Conservation (phyloP, 371 early-diverging fungal species). For the Mortierella sp. region DNA sequence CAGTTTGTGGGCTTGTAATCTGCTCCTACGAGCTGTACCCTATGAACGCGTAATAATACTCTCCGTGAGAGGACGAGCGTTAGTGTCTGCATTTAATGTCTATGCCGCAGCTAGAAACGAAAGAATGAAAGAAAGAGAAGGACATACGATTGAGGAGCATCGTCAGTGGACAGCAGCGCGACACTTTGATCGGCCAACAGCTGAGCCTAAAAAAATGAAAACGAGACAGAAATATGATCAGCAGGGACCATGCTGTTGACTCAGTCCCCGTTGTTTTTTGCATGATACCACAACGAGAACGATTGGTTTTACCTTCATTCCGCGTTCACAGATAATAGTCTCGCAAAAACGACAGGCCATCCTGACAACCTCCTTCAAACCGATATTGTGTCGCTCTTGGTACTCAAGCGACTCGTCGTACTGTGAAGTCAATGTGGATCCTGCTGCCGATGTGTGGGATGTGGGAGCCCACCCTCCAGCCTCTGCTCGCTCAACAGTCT, state of each 20-base stretch:
- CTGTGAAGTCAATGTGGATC: not conserved
- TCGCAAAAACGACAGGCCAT: slow-evolving; percentile 68
- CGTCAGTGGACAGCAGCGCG: slow-evolving; percentile 88
- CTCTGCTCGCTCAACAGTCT: slow-evolving; percentile 36
- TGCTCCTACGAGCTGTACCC: slow-evolving; percentile 84
- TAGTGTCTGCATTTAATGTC: not conserved
- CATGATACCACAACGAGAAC: too few species aligned
- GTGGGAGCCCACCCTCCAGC: slow-evolving; percentile 28
- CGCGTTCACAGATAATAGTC: slow-evolving; percentile 75
- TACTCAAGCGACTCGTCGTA: not conserved
- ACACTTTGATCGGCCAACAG: slow-evolving; percentile 88
- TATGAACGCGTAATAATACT: slow-evolving; percentile 23
- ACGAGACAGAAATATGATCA: not conserved
- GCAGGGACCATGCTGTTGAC: not conserved
- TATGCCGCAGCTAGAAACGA: not conserved
- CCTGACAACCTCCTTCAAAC: slow-evolving; percentile 49
- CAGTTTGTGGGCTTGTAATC: slow-evolving; percentile 93
- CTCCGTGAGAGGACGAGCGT: not conserved
- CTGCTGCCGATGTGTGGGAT: not conserved
- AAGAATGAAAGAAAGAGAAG: not conserved
- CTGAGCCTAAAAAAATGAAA: slow-evolving; percentile 37
- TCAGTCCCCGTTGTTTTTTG: not conserved
- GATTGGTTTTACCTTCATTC: slow-evolving; percentile 84
- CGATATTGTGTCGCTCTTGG: slow-evolving; percentile 22
- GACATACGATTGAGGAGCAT: slow-evolving; percentile 82